These are phyloP conservation scores for Diospyros lotus DNA, from an alignment of 148 eudicot genomes.

Conservation along the genomic window DNA sequence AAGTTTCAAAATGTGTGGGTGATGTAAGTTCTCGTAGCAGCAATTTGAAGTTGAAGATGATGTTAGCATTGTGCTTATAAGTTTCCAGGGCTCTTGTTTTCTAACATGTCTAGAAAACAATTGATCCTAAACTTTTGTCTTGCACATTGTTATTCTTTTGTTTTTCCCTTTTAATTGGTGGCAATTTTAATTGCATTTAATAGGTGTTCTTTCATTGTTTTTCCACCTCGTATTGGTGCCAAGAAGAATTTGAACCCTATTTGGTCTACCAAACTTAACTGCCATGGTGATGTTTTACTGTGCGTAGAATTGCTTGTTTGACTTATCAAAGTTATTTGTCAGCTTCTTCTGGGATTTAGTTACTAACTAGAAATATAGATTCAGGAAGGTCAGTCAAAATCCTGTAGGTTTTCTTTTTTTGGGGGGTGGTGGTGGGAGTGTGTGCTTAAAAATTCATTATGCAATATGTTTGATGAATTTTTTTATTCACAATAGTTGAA, in stretches of 20 bases:
- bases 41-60: background rate
- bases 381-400: too few species aligned
- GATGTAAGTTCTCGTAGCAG: conserved; percentile 62
- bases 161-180: background rate
- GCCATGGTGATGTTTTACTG: background rate
- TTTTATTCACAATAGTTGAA: background rate
- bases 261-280: too few species aligned
- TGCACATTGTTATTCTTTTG: too few species aligned
- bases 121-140: too few species aligned
- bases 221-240: background rate
- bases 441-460: background rate
- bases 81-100: too few species aligned
- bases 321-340: background rate
- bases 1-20: conserved; percentile 83
- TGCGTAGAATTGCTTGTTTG: background rate
- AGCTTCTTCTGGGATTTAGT: background rate
- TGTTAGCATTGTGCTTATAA: background rate
- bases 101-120: too few species aligned
- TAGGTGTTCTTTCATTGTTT: background rate
- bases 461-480: background rate
- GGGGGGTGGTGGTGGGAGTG: too few species aligned
- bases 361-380: too few species aligned
- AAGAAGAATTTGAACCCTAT: background rate
- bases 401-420: too few species aligned
- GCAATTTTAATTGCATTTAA: too few species aligned